phyloP scores from a whole-genome alignment of 140 eudicot species.

The Flaveria floridana region DNA sequence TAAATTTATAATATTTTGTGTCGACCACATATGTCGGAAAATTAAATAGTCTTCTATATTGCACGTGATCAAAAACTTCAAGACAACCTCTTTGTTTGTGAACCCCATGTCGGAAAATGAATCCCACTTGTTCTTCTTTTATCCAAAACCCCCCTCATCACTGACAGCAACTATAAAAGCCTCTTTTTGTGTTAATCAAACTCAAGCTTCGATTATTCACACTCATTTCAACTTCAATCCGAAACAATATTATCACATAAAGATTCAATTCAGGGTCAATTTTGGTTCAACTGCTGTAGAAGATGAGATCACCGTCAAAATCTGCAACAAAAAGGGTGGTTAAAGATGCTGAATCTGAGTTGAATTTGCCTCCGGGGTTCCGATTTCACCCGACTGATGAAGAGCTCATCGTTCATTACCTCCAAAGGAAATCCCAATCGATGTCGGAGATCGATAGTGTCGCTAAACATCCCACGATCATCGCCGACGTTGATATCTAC shows the following conservation, averaged over 20 bases:
- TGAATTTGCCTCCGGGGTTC: constrained; percentile 45
- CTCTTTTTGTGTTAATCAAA: neutral
- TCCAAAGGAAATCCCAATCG: constrained; percentile 25
- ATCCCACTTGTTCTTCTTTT: no score
- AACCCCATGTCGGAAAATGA: neutral
- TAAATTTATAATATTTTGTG: neutral
- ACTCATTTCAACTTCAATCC: neutral
- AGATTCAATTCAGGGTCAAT: neutral
- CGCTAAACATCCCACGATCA: constrained; percentile 22
- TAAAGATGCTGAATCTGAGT: constrained; percentile 38
- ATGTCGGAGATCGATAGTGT: neutral
- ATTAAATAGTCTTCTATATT: no score
- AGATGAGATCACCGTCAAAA: constrained; percentile 35
- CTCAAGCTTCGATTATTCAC: constrained; percentile 11
- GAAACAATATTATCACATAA: neutral
- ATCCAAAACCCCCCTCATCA: no score
- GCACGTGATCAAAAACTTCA: neutral
- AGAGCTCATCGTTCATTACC: constrained; percentile 43
- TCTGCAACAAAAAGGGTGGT: constrained; percentile 9
- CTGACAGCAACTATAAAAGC: neutral
- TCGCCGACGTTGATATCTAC: constrained; percentile 44
- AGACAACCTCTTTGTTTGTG: neutral
- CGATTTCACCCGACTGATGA: constrained; percentile 51
- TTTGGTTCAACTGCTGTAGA: neutral
- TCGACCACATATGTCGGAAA: neutral